Conservation (phyloP, 257 asterid species). For the Salvia miltiorrhiza region DNA sequence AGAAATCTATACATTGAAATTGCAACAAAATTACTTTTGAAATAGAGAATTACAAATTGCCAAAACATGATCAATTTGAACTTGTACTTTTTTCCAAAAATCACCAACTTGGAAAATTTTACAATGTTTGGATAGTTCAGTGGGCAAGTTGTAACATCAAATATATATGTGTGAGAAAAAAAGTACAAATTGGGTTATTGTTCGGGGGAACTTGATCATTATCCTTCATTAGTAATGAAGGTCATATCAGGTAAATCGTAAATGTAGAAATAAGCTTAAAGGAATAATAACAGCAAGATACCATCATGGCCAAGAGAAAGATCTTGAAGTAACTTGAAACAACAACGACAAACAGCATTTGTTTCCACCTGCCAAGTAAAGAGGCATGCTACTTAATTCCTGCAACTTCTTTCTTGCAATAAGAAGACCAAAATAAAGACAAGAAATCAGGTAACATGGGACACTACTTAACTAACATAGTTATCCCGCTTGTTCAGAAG, state of each 20-base stretch:
- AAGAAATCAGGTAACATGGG: background rate
- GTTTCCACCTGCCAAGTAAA: slow-evolving; percentile 53
- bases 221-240: background rate
- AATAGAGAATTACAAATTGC: background rate
- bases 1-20: background rate
- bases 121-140: background rate
- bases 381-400: slow-evolving; percentile 5
- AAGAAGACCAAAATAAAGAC: background rate
- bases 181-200: background rate
- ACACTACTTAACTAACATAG: background rate
- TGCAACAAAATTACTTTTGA: background rate
- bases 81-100: background rate
- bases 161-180: background rate
- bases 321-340: slow-evolving; percentile 83
- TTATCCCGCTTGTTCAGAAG: background rate
- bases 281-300: slow-evolving; percentile 26
- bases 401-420: background rate
- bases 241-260: background rate
- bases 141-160: background rate
- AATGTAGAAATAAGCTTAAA: background rate
- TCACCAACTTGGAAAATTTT: background rate
- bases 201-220: background rate
- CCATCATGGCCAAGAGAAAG: slow-evolving; percentile 78
- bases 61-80: background rate
- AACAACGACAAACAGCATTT: slow-evolving; percentile 47